Conservation (phyloP, 108 stramenopile species). For the Phaeodactylum tricornutum region DNA sequence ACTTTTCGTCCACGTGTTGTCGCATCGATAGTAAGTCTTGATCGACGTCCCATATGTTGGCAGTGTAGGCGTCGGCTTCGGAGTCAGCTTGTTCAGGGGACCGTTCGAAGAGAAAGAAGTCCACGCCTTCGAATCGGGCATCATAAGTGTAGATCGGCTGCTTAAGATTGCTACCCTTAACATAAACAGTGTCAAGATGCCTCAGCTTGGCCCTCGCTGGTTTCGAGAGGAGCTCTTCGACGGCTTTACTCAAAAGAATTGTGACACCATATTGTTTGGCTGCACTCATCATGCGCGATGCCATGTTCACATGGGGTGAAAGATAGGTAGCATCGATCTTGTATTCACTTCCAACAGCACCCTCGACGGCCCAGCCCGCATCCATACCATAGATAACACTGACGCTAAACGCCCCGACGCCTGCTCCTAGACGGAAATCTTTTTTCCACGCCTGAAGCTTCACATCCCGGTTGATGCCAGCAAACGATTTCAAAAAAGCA, state of each 20-base stretch:
- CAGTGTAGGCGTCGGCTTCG: conserved; percentile 59
- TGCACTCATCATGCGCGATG: conserved; percentile 89
- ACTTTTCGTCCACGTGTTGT: conserved; percentile 68
- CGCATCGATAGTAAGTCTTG: conserved; percentile 72
- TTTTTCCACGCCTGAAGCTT: conserved; percentile 53
- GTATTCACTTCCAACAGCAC: conserved; percentile 83
- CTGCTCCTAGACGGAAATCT: conserved; percentile 50
- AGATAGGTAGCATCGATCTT: conserved; percentile 97
- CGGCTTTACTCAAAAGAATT: conserved; percentile 47
- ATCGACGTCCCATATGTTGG: conserved; percentile 65
- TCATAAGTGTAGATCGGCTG: conserved; percentile 80
- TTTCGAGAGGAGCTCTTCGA: conserved; percentile 58
- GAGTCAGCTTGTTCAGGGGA: conserved; percentile 62
- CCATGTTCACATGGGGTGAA: conserved; percentile 94
- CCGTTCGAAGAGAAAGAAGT: conserved; percentile 61
- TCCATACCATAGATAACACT: conserved; percentile 88
- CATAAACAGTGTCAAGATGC: conserved; percentile 67
- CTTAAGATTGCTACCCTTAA: conserved; percentile 70
- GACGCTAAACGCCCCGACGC: conserved; percentile 39
- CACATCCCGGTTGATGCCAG: conserved; percentile 64
- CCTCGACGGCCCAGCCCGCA: conserved; percentile 95
- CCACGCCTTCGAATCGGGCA: conserved; percentile 58
- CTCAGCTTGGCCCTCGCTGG: conserved; percentile 49
- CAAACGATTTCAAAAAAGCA: conserved; percentile 75
- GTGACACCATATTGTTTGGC: conserved; percentile 82